Base-by-base conservation (phyloP, 164 flowering plant genomes). In the Annona squamosa region DNA sequence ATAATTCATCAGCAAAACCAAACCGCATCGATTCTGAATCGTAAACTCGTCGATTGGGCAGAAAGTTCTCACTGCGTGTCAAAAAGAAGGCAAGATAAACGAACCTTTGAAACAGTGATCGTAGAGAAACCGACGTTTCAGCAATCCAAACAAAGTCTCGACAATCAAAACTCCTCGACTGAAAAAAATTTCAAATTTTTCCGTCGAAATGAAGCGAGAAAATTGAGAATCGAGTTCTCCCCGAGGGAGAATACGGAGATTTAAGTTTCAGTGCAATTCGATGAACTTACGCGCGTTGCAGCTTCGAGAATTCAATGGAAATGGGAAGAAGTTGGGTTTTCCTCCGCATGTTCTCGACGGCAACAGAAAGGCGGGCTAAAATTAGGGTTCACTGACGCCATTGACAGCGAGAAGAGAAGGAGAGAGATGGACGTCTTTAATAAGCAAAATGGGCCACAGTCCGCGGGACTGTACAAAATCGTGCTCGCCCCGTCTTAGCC, bases 301-400 rank as follows among this genome's bases (percentile, higher is more conserved):
- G 61, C 46, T 72, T 68, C 9, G 37, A 2, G 48, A 63, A 67
- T 41, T 68, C 26, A 66, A 43, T 52, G n/a, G 19, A 18, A 4
- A 0, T 13, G 48, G n/a, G 7, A 44, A 46, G 41, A 18, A 26
- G 46, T 59, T 17, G 63, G 64, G 13, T 63, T 13, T 5, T 48
- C 41, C 5, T 59, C 74, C 69, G 46, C 69, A 57, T 18, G 37
- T 19, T 47, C 12, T 17, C 61, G 63, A 9, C 44, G 4, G 42
- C 47, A 43, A 62, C 57, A 17, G 76, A 75, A 81, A 75, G 76
- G 84, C 78, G 61, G 74, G 46, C 10, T 45, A 66, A 65, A 18
- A 37, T 73, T 81, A 84, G 86, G 86, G 83, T 76, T 82, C 68
- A 59, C 73, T 71, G 63, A 73, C 76, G 70, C 81, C 79, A 73